Base-by-base conservation (phyloP, 2,329 filamentous ascomycete genomes). In the Scedosporium boydii region DNA sequence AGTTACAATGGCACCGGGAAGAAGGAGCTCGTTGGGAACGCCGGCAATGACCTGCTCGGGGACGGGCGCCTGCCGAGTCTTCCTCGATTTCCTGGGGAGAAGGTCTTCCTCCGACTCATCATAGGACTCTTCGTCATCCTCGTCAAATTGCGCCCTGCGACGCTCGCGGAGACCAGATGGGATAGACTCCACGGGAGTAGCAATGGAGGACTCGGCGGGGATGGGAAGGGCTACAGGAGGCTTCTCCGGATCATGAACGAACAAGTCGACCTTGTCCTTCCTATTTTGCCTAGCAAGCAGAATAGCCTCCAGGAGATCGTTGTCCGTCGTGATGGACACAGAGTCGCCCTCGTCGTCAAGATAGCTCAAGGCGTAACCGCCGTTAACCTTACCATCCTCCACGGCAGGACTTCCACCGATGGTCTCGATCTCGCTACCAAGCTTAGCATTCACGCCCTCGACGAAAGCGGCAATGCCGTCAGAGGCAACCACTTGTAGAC, bases 291-390 rank as follows among this genome's bases (percentile, higher is more conserved):
- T 88, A 4, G 93, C 91, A 29, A 98, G 83, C 21, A 87, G 81
- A 67, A 99, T 91, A 1, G 95, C 92, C 75, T 99, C 95, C 2
- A 95, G 77, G 51, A 99, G 83, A 72, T 99, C 95, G 67, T 93
- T 88, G 71, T 98, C 92, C 0, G 93, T 96, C 10, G 95, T 99
- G 72, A 99, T 96, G 48, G 93, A 96, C 16, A 99, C 92, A 0
- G 91, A 93, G 72, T 99, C 95, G 63, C 95, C 93, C 72, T 99
- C 95, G 69, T 98, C 93, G 72, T 99, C 95, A 67, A 98, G 80
- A 71, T 98, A 99, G 79, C 92, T 96, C 65, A 99, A 80, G 29
- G 93, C 95, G 70, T 93, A 99, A 6, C 95, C 95, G 60, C 85
- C 83, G 58, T 86, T 86, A 51, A 96, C 80, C 70, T 86, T 88